phyloP scores from a whole-genome alignment of 768 basidiomycete genomes.

The Hysterangium stoloniferum region DNA sequence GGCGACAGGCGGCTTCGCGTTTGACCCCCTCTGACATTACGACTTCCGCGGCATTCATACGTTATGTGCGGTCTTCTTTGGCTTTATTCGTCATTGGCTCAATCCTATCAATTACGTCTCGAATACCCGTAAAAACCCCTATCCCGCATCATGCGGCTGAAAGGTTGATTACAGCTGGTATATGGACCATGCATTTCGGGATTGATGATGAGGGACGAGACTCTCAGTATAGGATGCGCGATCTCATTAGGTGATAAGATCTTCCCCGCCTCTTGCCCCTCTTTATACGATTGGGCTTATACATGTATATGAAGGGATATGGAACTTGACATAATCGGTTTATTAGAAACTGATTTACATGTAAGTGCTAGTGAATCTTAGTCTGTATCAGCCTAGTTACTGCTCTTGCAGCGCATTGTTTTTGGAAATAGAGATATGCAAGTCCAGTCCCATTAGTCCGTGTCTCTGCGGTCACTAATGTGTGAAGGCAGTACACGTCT shows the following conservation, averaged over 20 bases:
- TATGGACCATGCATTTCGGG: slow-evolving; percentile 93
- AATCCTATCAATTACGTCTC: slow-evolving; percentile 45
- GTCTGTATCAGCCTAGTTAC: not conserved
- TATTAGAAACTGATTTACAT: slow-evolving; percentile 81
- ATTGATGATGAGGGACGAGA: slow-evolving; percentile 67
- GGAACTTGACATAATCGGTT: slow-evolving; percentile 77
- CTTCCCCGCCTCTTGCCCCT: not conserved
- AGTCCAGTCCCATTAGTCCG: slow-evolving; percentile 20
- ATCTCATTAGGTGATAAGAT: slow-evolving; percentile 36
- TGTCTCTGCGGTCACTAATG: not conserved
- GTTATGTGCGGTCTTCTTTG: not conserved
- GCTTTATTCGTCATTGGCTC: slow-evolving; percentile 35
- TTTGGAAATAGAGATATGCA: slow-evolving; percentile 85
- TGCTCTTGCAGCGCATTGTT: slow-evolving; percentile 44
- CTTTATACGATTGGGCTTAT: slow-evolving; percentile 19
- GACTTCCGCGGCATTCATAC: not conserved
- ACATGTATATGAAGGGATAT: slow-evolving; percentile 47
- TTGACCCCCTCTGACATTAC: not conserved
- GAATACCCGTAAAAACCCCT: slow-evolving; percentile 41
- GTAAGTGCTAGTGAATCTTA: slow-evolving; percentile 35
- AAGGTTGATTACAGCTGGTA: slow-evolving; percentile 69
- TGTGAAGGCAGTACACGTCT: slow-evolving; percentile 54
- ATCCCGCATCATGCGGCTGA: slow-evolving; percentile 55
- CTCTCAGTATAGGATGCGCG: slow-evolving; percentile 60
- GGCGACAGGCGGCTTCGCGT: not conserved